Evolutionary conservation across 2,329 filamentous ascomycete species (phyloP).

Genomic region (Fusarium nematophilum): DNA sequence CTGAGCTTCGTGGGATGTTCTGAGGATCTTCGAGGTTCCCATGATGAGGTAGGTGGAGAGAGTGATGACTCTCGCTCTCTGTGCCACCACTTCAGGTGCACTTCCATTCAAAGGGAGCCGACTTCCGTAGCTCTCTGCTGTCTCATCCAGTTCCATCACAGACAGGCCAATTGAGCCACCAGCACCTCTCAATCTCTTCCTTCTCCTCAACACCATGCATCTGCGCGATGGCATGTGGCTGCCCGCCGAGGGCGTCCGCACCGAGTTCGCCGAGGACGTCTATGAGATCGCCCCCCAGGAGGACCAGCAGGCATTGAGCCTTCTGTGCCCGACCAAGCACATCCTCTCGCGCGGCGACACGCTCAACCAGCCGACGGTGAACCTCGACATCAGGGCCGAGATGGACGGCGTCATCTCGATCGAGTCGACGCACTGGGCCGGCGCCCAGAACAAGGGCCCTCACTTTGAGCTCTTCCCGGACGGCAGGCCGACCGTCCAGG

Average conservation of each 20-base stretch:
- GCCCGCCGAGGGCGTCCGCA: conserved; percentile 66
- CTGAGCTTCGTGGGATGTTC: conserved; percentile 5
- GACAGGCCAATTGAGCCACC: conserved; percentile 15
- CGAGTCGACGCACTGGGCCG: conserved; percentile 54
- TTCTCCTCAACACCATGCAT: conserved; percentile 41
- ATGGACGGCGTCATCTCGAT: conserved; percentile 55
- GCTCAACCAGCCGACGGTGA: conserved; percentile 66
- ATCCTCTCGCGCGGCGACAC: conserved; percentile 66
- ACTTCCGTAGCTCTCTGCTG: conserved; percentile 11
- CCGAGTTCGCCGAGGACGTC: conserved; percentile 75
- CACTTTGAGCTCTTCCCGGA: conserved; percentile 54
- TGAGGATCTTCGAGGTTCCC: conserved; percentile 19
- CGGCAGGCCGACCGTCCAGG: conserved; percentile 46
- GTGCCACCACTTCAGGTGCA: neutral
- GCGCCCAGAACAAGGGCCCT: conserved; percentile 51
- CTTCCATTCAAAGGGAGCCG: conserved; percentile 12
- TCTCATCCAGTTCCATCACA: conserved; percentile 1
- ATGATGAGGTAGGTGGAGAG: conserved; percentile 32
- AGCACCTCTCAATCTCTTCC: neutral
- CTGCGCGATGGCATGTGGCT: conserved; percentile 68
- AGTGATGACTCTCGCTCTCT: conserved; percentile 15
- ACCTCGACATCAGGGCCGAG: conserved; percentile 51
- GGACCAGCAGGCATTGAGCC: conserved; percentile 59
- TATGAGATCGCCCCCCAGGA: conserved; percentile 60
- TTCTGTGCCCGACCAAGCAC: conserved; percentile 67